Base-by-base conservation (phyloP, 495 filamentous ascomycete genomes). In the Penicillium parvum region DNA sequence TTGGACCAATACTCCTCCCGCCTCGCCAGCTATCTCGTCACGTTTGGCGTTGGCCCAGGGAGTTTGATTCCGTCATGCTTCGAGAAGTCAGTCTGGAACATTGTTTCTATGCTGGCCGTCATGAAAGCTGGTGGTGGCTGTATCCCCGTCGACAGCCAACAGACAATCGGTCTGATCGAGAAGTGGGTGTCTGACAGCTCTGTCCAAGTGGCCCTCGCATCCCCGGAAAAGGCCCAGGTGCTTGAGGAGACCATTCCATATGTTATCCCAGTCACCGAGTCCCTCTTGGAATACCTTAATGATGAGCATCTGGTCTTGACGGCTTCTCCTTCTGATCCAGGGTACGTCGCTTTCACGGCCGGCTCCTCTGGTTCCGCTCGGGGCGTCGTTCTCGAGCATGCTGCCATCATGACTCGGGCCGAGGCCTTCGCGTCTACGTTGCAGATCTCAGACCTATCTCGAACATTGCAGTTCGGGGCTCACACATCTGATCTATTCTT, bases 301-400 rank as follows among this genome's bases (percentile, higher is more conserved):
- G 37, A 60, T 16, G 46, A 42, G 29, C 22, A 40, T 5, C 18
- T 53, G 2, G 16, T 44, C 6, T 30, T 52, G 1, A 35, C 44
- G 4, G 55, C 60, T 18, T 47, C 36, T 10, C 37, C 55, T 9
- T 60, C 47, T 1, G 53, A 69, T 39, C 44, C 66, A 37, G 51
- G 48, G 11, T 85, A 76, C 49, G 58, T 82, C n/a, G 66, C 79
- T 10, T 83, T 75, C 47, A 82, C 80, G 1, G 72, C 74, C 25
- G 65, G 64, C 1, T 58, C 50, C 11, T 66, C 61, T 19, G 54
- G 46, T 61, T 66, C 38, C 44, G 66, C 79, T 0, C 67, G 64
- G 17, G 60, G 53, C 3, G 54, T 72, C 9, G 48, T 69, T 0
- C 58, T 72, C 2, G 59, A 66, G 7, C 71, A 74, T 36, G 21